Evolutionary conservation across 169 alveolate species (phyloP).

Genomic region (Plasmodium billcollinsi): DNA sequence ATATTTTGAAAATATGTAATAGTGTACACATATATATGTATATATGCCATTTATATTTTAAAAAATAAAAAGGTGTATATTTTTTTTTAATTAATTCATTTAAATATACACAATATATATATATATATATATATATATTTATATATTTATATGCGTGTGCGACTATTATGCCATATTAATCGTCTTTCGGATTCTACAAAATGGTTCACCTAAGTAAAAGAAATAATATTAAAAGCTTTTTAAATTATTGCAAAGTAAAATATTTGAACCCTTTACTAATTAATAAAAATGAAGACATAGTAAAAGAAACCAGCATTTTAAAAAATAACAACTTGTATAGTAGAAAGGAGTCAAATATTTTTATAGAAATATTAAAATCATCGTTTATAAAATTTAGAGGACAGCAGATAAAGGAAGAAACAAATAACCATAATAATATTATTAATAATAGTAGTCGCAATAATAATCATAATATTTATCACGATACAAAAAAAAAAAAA

Average conservation of each 20-base stretch:
- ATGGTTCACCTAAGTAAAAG: conserved; percentile 28
- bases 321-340: conserved; percentile 1
- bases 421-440: background rate
- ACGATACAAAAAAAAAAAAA: background rate
- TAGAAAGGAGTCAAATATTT: conserved; percentile 1
- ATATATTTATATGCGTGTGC: background rate
- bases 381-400: conserved; percentile 23
- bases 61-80: no score
- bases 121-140: conserved; percentile 2
- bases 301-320: conserved; percentile 3
- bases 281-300: conserved; percentile 9
- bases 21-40: no score
- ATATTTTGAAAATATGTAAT: no score
- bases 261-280: conserved; percentile 36
- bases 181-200: no score
- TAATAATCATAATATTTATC: no score
- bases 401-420: conserved; percentile 21
- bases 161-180: background rate
- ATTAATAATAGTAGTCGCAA: no score
- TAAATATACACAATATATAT: background rate
- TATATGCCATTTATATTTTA: no score
- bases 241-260: conserved; percentile 31
- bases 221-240: conserved; percentile 24
- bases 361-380: conserved; percentile 12
- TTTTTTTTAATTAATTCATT: no score